Evolutionary conservation across 305 asterid species (phyloP).

Genomic region (Fraxinus baroniana): DNA sequence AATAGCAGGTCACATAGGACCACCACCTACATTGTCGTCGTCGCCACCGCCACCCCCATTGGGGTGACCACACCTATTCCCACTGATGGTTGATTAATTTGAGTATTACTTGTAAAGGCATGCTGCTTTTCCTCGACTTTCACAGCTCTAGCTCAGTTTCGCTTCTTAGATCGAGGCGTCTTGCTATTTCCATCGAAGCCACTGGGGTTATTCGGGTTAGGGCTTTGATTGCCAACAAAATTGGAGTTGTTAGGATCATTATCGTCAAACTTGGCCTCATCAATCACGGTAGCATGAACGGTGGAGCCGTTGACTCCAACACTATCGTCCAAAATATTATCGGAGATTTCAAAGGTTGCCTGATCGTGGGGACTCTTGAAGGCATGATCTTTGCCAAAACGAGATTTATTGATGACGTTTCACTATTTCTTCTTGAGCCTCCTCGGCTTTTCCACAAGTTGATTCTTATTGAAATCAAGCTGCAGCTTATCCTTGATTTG

Average conservation of each 20-base stretch:
- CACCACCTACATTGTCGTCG: too few species aligned
- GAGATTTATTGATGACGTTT: constrained; percentile 55
- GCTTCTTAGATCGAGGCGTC: constrained; percentile 62
- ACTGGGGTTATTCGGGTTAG: constrained; percentile 44
- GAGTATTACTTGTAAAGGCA: constrained; percentile 22
- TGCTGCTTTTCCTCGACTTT: constrained; percentile 60
- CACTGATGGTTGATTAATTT: constrained; percentile 30
- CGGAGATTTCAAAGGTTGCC: constrained; percentile 79
- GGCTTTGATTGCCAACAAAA: constrained; percentile 49
- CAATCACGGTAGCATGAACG: constrained; percentile 32
- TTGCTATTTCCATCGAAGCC: constrained; percentile 63
- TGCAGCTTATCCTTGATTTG: constrained; percentile 82
- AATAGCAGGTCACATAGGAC: too few species aligned
- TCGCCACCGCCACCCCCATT: not conserved
- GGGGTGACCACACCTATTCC: constrained; percentile 29
- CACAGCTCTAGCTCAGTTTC: constrained; percentile 53
- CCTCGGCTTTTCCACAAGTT: constrained; percentile 89
- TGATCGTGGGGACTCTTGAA: constrained; percentile 92
- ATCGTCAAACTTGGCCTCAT: constrained; percentile 54
- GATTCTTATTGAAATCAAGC: constrained; percentile 85
- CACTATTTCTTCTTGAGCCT: constrained; percentile 87
- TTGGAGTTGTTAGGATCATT: constrained; percentile 51
- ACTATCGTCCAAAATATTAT: constrained; percentile 64
- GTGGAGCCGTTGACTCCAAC: constrained; percentile 37
- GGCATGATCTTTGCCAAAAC: constrained; percentile 64